phyloP scores from a whole-genome alignment of 2,329 filamentous ascomycete species.

The Xylaria sp. region DNA sequence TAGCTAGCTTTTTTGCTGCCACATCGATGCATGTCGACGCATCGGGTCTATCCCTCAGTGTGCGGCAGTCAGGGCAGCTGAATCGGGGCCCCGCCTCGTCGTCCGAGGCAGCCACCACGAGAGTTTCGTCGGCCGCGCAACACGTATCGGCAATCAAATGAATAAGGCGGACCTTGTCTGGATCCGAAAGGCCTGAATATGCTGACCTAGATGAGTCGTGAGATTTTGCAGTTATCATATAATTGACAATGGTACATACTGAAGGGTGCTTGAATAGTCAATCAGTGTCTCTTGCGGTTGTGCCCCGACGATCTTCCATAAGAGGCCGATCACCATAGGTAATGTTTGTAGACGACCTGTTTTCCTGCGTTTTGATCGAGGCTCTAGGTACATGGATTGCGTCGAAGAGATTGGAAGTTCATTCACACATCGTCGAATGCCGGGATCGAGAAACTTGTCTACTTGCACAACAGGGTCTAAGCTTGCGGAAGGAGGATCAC shows the following conservation, averaged over 20 bases:
- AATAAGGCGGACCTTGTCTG: constrained; percentile 58
- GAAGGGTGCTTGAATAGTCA: constrained; percentile 46
- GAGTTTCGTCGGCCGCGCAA: constrained; percentile 59
- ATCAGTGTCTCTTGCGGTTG: constrained; percentile 36
- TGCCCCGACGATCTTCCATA: constrained; percentile 40
- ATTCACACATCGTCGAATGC: constrained; percentile 35
- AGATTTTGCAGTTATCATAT: constrained; percentile 14
- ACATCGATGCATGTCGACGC: constrained; percentile 30
- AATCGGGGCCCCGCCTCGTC: constrained; percentile 15
- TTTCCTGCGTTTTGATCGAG: constrained; percentile 43
- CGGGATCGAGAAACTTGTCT: constrained; percentile 36
- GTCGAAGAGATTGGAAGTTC: constrained; percentile 28
- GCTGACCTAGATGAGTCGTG: constrained; percentile 44
- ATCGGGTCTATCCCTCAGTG: constrained; percentile 1
- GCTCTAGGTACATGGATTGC: constrained; percentile 24
- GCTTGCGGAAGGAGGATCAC: constrained; percentile 28
- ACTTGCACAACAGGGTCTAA: constrained; percentile 30
- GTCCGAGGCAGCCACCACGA: constrained; percentile 38
- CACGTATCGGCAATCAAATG: constrained; percentile 61
- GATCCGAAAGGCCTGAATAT: constrained; percentile 55
- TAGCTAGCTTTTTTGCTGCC: constrained; percentile 46
- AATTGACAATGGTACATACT: constrained; percentile 49
- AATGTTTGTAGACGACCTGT: constrained; percentile 33
- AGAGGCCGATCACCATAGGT: constrained; percentile 30
- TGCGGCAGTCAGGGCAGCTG: constrained; percentile 36